Conservation (phyloP, 169 alveolate species). For the Hepatocystis sp. region DNA sequence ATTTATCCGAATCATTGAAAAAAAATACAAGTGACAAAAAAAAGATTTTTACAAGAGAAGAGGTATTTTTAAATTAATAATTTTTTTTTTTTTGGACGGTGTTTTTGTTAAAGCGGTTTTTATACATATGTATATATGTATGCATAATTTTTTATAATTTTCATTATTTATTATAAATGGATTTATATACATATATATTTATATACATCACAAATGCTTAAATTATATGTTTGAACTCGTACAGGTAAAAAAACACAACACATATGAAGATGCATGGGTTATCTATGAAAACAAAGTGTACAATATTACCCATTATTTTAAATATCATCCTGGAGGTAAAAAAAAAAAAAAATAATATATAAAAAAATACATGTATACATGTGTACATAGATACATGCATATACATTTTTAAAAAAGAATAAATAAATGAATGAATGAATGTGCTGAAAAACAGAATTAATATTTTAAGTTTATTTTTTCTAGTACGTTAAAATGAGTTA, state of each 20-base stretch:
- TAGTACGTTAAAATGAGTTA: too few species aligned
- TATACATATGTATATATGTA: constrained; percentile 3
- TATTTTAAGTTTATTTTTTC: too few species aligned
- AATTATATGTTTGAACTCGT: too few species aligned
- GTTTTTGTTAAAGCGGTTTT: not conserved
- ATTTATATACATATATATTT: too few species aligned
- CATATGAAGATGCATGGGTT: constrained; percentile 84
- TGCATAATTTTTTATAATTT: not conserved
- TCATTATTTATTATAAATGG: too few species aligned
- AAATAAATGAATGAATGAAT: too few species aligned
- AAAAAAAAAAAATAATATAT: constrained; percentile 2
- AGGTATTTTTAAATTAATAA: constrained; percentile 15
- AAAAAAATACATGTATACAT: not conserved
- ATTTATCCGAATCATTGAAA: constrained; percentile 30
- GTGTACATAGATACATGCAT: not conserved
- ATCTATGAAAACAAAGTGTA: constrained; percentile 83
- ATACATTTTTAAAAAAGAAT: not conserved
- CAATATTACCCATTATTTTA: constrained; percentile 83
- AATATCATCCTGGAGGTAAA: constrained; percentile 88
- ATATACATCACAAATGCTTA: too few species aligned
- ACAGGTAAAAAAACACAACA: constrained; percentile 80
- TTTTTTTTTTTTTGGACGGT: not conserved
- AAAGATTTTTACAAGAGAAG: constrained; percentile 55
- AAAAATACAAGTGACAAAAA: not conserved
- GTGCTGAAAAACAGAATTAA: too few species aligned